These are phyloP conservation scores for Populus hybrid DNA, from an alignment of 441 rosid genomes.

Conservation along the genomic window DNA sequence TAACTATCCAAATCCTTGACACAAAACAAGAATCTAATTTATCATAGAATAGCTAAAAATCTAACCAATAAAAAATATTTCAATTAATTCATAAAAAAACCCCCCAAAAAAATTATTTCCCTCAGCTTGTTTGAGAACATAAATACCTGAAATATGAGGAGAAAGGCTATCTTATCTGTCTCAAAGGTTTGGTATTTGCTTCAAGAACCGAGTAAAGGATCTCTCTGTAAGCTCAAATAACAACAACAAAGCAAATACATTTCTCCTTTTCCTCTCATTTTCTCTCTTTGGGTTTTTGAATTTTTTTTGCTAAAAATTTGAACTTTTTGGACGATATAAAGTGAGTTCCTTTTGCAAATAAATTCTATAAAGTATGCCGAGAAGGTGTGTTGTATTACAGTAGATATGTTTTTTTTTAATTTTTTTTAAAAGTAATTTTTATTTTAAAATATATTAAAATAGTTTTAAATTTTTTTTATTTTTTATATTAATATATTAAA, in stretches of 20 bases:
- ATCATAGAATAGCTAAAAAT: neutral
- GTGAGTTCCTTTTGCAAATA: neutral
- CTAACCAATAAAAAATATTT: neutral
- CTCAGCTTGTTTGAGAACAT: neutral
- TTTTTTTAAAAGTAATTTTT: too few relatives aligned
- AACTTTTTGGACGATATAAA: neutral
- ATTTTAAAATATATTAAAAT: too few relatives aligned
- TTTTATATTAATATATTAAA: too few relatives aligned
- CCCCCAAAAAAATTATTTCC: neutral
- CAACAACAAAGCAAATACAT: neutral
- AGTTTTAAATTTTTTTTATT: too few relatives aligned
- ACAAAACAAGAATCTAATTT: neutral
- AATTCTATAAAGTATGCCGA: too few relatives aligned
- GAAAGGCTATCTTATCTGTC: neutral
- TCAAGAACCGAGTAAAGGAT: neutral
- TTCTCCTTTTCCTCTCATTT: slow-evolving; percentile 3
- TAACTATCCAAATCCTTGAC: neutral
- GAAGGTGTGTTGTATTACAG: too few relatives aligned
- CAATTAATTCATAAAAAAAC: neutral
- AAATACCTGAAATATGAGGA: slow-evolving; percentile 13
- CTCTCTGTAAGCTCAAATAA: too few relatives aligned
- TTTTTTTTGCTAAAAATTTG: neutral
- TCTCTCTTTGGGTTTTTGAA: neutral
- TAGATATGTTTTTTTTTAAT: too few relatives aligned
- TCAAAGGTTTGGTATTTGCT: neutral